Evolutionary conservation across 495 filamentous ascomycete genomes (phyloP).

Genomic region (Entonaema liquescens): DNA sequence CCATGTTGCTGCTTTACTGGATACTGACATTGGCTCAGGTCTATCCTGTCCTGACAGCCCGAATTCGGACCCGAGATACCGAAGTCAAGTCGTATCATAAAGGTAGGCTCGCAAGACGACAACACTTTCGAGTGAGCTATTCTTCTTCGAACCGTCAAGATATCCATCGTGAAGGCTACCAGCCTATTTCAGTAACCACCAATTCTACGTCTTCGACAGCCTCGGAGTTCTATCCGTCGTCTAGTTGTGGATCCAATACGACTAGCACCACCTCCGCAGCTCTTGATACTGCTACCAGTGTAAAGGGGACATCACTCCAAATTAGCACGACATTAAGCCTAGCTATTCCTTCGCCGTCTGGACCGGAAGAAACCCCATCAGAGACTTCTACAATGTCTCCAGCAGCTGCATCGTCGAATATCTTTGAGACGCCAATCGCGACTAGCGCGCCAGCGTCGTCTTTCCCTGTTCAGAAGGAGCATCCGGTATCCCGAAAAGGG

Average conservation of each 20-base stretch:
- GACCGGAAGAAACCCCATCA: not conserved
- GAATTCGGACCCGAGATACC: conserved; percentile 8
- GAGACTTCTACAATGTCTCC: conserved; percentile 29
- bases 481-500: conserved; percentile 53
- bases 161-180: conserved; percentile 30
- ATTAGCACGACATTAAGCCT: conserved; percentile 13
- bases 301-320: conserved; percentile 19
- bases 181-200: conserved; percentile 10
- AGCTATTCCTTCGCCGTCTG: conserved; percentile 11
- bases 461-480: conserved; percentile 59
- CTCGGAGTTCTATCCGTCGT: conserved; percentile 8
- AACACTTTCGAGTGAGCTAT: conserved; percentile 15
- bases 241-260: conserved; percentile 48
- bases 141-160: conserved; percentile 8
- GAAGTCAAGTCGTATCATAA: conserved; percentile 10
- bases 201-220: conserved; percentile 19
- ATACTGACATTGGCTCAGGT: conserved; percentile 43
- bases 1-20: conserved; percentile 35
- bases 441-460: conserved; percentile 64
- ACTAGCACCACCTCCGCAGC: conserved; percentile 16
- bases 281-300: conserved; percentile 6
- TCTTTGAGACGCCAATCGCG: conserved; percentile 66
- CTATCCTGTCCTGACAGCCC: conserved; percentile 24
- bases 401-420: conserved; percentile 44
- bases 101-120: conserved; percentile 7